phyloP scores from a whole-genome alignment of 164 flowering plant species.

The Annona cherimola region DNA sequence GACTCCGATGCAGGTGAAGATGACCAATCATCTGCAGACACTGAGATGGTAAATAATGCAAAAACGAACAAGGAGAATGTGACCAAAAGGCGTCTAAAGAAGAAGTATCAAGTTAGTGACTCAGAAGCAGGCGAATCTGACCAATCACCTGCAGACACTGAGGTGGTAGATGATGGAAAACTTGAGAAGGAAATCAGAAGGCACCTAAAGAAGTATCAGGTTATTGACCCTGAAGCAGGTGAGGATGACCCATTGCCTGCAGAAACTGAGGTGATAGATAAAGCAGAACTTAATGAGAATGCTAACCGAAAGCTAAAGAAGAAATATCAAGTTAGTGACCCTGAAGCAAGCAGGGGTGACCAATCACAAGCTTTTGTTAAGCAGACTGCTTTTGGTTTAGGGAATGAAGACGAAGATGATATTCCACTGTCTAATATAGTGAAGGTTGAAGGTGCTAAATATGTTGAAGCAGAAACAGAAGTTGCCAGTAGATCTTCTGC shows the following conservation, averaged over 20 bases:
- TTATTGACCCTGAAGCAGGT: no score
- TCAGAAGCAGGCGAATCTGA: constrained; percentile 25
- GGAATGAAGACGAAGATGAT: constrained; percentile 97
- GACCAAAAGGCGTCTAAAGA: constrained; percentile 4
- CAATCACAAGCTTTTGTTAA: constrained; percentile 41
- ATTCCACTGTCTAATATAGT: constrained; percentile 48
- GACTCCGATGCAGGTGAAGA: constrained; percentile 25
- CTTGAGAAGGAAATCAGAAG: constrained; percentile 35
- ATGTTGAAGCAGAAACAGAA: constrained; percentile 18
- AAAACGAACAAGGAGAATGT: not conserved
- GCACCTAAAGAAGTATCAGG: not conserved
- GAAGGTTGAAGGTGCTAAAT: constrained; percentile 16
- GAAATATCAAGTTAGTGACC: constrained; percentile 28
- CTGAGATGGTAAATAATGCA: constrained; percentile 61
- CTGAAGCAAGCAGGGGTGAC: constrained; percentile 23
- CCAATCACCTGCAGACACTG: constrained; percentile 17
- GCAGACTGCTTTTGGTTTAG: constrained; percentile 30
- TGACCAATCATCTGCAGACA: constrained; percentile 8
- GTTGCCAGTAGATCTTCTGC: constrained; percentile 20
- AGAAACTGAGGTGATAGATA: constrained; percentile 55
- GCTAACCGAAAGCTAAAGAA: constrained; percentile 30
- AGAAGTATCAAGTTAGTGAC: constrained; percentile 19
- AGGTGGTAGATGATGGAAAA: constrained; percentile 11
- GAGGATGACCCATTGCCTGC: no score
- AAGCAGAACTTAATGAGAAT: constrained; percentile 44